phyloP scores from a whole-genome alignment of 75 land plant species.

The Cryptomeria japonica region DNA sequence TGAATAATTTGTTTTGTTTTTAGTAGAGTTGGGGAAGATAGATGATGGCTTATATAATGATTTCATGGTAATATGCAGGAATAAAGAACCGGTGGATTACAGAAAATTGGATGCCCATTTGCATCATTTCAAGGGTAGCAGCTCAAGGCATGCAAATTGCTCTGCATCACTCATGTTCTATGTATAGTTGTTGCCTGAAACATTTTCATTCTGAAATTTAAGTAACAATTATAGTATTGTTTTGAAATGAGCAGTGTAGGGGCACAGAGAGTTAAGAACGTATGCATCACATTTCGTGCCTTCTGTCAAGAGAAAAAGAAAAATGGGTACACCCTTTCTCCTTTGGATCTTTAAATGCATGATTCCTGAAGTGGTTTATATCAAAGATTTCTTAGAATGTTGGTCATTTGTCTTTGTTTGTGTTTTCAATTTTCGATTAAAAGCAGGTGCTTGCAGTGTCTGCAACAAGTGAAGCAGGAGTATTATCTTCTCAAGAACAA shows the following conservation, averaged over 20 bases:
- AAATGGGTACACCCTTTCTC: conserved; percentile 44
- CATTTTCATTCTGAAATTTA: not conserved
- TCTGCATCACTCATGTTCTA: too few species aligned
- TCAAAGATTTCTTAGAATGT: not conserved
- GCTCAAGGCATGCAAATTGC: conserved; percentile 57
- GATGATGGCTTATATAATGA: not conserved
- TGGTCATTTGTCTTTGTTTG: not conserved
- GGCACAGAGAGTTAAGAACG: conserved; percentile 63
- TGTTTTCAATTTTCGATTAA: not conserved
- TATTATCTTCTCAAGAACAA: conserved; percentile 67
- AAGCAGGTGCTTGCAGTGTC: conserved; percentile 55
- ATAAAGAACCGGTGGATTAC: conserved; percentile 60
- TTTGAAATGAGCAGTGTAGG: conserved; percentile 53
- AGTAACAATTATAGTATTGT: not conserved
- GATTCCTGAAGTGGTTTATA: not conserved
- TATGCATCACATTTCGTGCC: conserved; percentile 55
- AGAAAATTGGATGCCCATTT: conserved; percentile 58
- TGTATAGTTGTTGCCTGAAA: too few species aligned
- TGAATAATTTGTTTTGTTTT: not conserved
- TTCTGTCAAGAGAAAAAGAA: conserved; percentile 52
- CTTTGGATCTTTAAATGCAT: not conserved
- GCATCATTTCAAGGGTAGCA: conserved; percentile 83
- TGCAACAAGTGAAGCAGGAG: conserved; percentile 71
- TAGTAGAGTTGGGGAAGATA: not conserved
- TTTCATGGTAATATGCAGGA: conserved; percentile 34